Conservation (phyloP, 1,284 basidiomycete species). For the Marasmius fiardii region DNA sequence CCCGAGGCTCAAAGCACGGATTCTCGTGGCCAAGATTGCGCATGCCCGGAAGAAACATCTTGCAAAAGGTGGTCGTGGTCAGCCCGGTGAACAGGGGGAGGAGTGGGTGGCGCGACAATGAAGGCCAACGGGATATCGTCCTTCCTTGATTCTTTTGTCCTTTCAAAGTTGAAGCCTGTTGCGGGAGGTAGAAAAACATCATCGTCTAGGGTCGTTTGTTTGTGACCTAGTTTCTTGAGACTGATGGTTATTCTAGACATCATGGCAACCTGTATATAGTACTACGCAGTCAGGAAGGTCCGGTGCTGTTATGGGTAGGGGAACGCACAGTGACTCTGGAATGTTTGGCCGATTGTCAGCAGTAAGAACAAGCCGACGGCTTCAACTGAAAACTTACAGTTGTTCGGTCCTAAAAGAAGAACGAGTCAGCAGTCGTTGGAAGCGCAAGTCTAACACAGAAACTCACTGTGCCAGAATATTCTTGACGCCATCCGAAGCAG, state of each 20-base stretch:
- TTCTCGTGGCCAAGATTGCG: background rate
- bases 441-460: background rate
- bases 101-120: background rate
- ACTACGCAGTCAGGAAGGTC: background rate
- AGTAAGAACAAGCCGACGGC: background rate
- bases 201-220: background rate
- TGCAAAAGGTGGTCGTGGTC: background rate
- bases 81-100: background rate
- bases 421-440: background rate
- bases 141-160: background rate
- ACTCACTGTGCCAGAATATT: slow-evolving; percentile 45
- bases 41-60: too few relatives aligned
- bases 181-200: background rate
- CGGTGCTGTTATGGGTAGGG: background rate
- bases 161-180: background rate
- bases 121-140: background rate
- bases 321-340: background rate
- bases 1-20: background rate
- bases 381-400: slow-evolving; percentile 30
- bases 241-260: slow-evolving; percentile 45
- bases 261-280: slow-evolving; percentile 36
- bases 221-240: slow-evolving; percentile 21
- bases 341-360: background rate
- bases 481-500: slow-evolving; percentile 32
- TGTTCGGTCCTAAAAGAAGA: slow-evolving; percentile 34